Percentiles rank a stretch among this genome's conserved stretches.
phyloP scores from a whole-genome alignment of 1,139 yeast species.

The Pichiaceae sp. region DNA sequence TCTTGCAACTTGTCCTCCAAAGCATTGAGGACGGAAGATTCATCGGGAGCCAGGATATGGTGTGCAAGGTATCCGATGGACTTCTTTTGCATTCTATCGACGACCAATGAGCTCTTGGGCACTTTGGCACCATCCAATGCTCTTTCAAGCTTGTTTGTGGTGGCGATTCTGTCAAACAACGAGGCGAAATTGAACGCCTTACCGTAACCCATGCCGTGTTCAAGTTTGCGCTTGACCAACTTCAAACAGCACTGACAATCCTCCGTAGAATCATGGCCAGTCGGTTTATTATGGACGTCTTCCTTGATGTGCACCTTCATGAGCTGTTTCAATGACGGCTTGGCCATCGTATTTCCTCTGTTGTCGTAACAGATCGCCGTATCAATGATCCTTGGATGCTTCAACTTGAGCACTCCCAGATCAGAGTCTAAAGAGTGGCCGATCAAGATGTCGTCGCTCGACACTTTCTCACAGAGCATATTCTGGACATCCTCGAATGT shows the following conservation, averaged over 20 bases:
- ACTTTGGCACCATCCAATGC: slow-evolving; percentile 17
- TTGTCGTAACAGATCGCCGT: slow-evolving; percentile 64
- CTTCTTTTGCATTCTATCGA: slow-evolving; percentile 26
- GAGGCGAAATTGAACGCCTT: slow-evolving; percentile 35
- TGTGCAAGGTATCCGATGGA: slow-evolving; percentile 20
- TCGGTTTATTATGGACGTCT: slow-evolving; percentile 42
- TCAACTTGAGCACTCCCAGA: slow-evolving; percentile 46
- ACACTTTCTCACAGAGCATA: slow-evolving; percentile 36
- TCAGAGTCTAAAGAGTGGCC: slow-evolving; percentile 75
- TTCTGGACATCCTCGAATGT: slow-evolving; percentile 61
- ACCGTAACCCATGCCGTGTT: slow-evolving; percentile 63
- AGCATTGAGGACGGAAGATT: slow-evolving; percentile 46
- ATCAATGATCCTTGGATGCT: slow-evolving; percentile 63
- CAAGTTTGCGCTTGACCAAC: slow-evolving; percentile 58
- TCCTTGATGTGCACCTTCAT: slow-evolving; percentile 46
- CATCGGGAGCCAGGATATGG: slow-evolving; percentile 29
- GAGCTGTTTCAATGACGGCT: slow-evolving; percentile 69
- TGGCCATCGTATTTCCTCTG: slow-evolving; percentile 68
- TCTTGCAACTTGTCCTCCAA: slow-evolving; percentile 29
- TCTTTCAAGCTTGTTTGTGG: slow-evolving; percentile 14
- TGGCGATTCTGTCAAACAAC: slow-evolving; percentile 15
- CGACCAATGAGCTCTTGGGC: slow-evolving; percentile 32
- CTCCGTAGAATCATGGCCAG: slow-evolving; percentile 71
- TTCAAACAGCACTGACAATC: slow-evolving; percentile 81
- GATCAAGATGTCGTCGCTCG: slow-evolving; percentile 47